phyloP scores from a whole-genome alignment of 768 basidiomycete species.

The Kockovaella imperatae region DNA sequence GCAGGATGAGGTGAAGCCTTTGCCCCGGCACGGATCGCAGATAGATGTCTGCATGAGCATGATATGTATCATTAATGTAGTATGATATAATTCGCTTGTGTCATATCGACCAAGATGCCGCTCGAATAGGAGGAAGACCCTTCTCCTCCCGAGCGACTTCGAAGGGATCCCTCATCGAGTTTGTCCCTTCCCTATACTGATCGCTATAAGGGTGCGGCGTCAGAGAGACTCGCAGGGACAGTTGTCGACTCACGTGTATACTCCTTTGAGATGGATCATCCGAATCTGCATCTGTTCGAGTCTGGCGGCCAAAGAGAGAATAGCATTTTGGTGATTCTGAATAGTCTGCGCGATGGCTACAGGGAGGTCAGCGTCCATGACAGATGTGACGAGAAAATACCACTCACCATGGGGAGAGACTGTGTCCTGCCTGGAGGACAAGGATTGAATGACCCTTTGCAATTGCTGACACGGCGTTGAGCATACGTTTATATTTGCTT shows the following conservation, averaged over 20 bases:
- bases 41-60: too few relatives aligned
- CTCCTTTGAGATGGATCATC: constrained; percentile 19
- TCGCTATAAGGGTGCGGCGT: constrained; percentile 9
- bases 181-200: constrained; percentile 25
- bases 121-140: constrained; percentile 13
- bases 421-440: constrained; percentile 16
- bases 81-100: too few relatives aligned
- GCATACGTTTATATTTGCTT: too few relatives aligned
- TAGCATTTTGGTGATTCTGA: constrained; percentile 32
- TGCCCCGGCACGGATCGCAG: too few relatives aligned
- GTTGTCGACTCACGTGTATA: constrained; percentile 25
- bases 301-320: constrained; percentile 28
- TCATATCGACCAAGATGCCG: too few relatives aligned
- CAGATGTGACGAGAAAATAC: not conserved
- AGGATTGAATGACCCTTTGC: constrained; percentile 19
- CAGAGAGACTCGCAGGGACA: not conserved
- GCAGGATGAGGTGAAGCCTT: too few relatives aligned
- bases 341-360: constrained; percentile 34
- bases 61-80: too few relatives aligned
- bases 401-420: constrained; percentile 28
- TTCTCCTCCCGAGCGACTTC: constrained; percentile 36
- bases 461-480: constrained; percentile 25
- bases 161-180: constrained; percentile 35
- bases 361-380: not conserved
- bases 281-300: constrained; percentile 25